These are phyloP conservation scores for Ilyonectria mors-panacis DNA, from an alignment of 2,329 filamentous ascomycete species.

Conservation along the genomic window DNA sequence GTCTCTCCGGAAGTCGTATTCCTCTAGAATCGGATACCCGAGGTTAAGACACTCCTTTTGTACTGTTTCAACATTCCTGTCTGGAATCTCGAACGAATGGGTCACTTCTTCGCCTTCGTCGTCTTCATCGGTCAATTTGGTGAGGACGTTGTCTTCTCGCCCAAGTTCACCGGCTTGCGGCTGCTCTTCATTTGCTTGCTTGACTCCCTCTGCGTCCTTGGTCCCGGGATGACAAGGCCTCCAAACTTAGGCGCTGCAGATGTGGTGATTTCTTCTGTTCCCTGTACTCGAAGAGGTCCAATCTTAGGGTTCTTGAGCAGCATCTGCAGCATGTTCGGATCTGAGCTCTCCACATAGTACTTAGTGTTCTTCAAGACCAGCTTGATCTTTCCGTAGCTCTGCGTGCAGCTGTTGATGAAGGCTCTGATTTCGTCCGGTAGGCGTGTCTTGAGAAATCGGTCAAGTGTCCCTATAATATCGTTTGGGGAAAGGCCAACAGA, in stretches of 20 bases:
- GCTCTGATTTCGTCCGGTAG: constrained; percentile 79
- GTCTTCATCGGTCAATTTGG: constrained; percentile 70
- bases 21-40: constrained; percentile 85
- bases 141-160: neutral
- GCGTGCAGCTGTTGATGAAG: constrained; percentile 81
- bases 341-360: constrained; percentile 89
- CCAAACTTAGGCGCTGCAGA: constrained; percentile 83
- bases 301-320: constrained; percentile 84
- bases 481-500: constrained; percentile 84
- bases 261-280: constrained; percentile 75
- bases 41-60: constrained; percentile 87
- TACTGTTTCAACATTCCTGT: constrained; percentile 81
- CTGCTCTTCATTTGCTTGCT: constrained; percentile 66
- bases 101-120: constrained; percentile 83
- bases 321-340: constrained; percentile 82
- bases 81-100: constrained; percentile 86
- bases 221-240: constrained; percentile 88
- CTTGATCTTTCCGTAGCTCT: constrained; percentile 91
- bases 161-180: neutral
- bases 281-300: constrained; percentile 79
- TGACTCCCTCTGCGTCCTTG: constrained; percentile 86
- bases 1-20: constrained; percentile 94
- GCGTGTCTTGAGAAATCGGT: constrained; percentile 86
- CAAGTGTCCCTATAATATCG: constrained; percentile 76
- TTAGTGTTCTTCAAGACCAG: constrained; percentile 90